Percentiles rank a stretch among this genome's conserved stretches.
Evolutionary conservation across 1,284 basidiomycete species (phyloP).

Genomic region (Puccinia triticina): DNA sequence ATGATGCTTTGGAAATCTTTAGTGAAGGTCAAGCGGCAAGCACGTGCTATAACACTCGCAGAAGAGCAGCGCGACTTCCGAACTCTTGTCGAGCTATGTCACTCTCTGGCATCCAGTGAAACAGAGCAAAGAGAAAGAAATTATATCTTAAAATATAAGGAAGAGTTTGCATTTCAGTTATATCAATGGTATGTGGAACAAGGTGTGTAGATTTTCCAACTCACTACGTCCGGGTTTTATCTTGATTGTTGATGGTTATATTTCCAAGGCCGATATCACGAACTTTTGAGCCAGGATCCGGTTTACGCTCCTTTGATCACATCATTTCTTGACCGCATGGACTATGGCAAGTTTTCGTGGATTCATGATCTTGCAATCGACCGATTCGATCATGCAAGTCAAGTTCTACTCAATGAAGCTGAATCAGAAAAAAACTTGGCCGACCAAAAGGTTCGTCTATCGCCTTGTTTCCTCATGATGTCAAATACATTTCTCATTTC

Average conservation of each 20-base stretch:
- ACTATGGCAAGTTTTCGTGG: slow-evolving; percentile 69
- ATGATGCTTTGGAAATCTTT: slow-evolving; percentile 2
- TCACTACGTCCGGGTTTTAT: background rate
- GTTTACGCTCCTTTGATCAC: slow-evolving; percentile 37
- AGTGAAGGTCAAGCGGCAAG: slow-evolving; percentile 58
- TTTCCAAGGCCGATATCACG: slow-evolving; percentile 68
- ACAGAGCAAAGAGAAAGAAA: slow-evolving; percentile 60
- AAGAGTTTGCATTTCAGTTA: slow-evolving; percentile 82
- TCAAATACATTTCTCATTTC: background rate
- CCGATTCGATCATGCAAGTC: slow-evolving; percentile 70
- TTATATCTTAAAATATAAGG: slow-evolving; percentile 79
- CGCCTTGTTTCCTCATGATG: background rate
- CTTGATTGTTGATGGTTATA: background rate
- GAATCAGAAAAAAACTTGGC: slow-evolving; percentile 67
- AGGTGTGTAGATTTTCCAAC: slow-evolving; percentile 57
- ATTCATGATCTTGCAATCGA: slow-evolving; percentile 79
- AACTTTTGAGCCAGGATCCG: slow-evolving; percentile 57
- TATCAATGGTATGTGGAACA: slow-evolving; percentile 71
- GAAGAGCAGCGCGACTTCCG: slow-evolving; percentile 62
- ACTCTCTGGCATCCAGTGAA: slow-evolving; percentile 44
- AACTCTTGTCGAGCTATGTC: slow-evolving; percentile 61
- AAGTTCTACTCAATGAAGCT: slow-evolving; percentile 70
- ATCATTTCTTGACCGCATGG: slow-evolving; percentile 35
- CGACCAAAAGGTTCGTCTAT: slow-evolving; percentile 67
- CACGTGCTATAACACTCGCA: slow-evolving; percentile 61